Evolutionary conservation across 352 stramenopile species (phyloP).

Genomic region (Phytophthora cactorum): DNA sequence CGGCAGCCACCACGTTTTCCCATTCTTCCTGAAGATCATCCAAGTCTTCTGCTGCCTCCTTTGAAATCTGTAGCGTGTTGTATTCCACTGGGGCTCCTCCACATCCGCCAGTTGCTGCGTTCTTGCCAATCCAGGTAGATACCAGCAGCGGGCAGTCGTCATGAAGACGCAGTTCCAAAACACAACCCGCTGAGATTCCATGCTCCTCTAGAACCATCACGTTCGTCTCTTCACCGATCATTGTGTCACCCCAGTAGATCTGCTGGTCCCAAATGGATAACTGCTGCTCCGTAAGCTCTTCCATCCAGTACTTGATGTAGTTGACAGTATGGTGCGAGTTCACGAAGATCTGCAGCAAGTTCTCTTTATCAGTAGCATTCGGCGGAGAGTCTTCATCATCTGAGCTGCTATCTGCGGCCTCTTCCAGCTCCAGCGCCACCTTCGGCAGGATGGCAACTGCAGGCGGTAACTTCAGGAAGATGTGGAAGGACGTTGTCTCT

Average conservation of each 20-base stretch:
- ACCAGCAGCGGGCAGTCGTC: constrained; percentile 77
- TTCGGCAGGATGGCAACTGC: constrained; percentile 70
- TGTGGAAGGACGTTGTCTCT: constrained; percentile 60
- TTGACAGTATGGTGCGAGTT: constrained; percentile 74
- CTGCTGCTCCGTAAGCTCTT: constrained; percentile 80
- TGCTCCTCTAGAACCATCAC: constrained; percentile 80
- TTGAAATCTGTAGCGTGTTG: constrained; percentile 85
- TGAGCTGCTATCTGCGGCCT: constrained; percentile 38
- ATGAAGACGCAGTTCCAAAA: constrained; percentile 74
- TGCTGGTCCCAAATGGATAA: constrained; percentile 86
- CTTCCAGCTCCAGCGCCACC: constrained; percentile 76
- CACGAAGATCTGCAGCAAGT: constrained; percentile 66
- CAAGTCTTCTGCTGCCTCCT: constrained; percentile 80
- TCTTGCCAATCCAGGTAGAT: constrained; percentile 69
- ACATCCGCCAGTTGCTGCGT: constrained; percentile 37
- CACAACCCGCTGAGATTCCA: constrained; percentile 67
- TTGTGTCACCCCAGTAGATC: constrained; percentile 76
- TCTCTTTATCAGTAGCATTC: constrained; percentile 19
- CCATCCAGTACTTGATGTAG: constrained; percentile 87
- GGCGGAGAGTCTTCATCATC: constrained; percentile 33
- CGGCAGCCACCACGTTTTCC: constrained; percentile 58
- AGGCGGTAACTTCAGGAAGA: constrained; percentile 68
- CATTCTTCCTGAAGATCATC: constrained; percentile 76
- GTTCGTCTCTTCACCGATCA: constrained; percentile 76
- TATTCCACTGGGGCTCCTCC: constrained; percentile 53